phyloP scores from a whole-genome alignment of 257 asterid genomes.

The Rubia yunnanensis region DNA sequence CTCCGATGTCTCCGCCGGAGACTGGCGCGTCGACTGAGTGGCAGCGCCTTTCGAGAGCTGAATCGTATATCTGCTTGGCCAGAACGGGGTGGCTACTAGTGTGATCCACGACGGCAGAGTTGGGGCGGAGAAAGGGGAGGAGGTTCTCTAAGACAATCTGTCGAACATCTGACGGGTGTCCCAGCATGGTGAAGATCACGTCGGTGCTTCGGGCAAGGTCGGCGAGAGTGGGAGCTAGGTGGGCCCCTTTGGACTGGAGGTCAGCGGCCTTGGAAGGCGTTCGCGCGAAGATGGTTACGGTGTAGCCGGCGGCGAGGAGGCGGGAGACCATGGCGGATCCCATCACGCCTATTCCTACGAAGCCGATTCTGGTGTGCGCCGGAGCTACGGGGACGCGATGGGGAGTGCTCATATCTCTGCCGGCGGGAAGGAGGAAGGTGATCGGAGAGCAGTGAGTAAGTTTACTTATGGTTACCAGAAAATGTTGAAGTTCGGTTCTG shows the following conservation, averaged over 20 bases:
- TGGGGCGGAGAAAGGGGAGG: slow-evolving; percentile 39
- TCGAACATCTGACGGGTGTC: slow-evolving; percentile 88
- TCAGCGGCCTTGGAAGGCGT: slow-evolving; percentile 43
- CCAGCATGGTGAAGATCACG: slow-evolving; percentile 71
- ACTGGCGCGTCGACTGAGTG: slow-evolving; percentile 75
- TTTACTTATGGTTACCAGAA: neutral
- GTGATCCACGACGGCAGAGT: slow-evolving; percentile 54
- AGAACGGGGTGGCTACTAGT: slow-evolving; percentile 72
- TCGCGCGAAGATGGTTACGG: slow-evolving; percentile 65
- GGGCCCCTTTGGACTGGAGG: slow-evolving; percentile 70
- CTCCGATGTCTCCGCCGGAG: slow-evolving; percentile 84
- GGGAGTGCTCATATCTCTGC: slow-evolving; percentile 21
- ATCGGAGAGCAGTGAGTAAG: neutral
- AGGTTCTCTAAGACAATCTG: slow-evolving; percentile 44
- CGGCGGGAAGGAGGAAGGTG: neutral
- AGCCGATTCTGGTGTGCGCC: slow-evolving; percentile 64
- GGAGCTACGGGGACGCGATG: slow-evolving; percentile 43
- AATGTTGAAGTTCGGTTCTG: neutral
- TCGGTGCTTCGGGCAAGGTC: slow-evolving; percentile 44
- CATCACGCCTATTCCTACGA: slow-evolving; percentile 92
- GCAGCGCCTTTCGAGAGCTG: slow-evolving; percentile 40
- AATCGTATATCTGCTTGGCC: slow-evolving; percentile 35
- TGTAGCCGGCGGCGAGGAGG: slow-evolving; percentile 72
- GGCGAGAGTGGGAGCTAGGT: slow-evolving; percentile 33
- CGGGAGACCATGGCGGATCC: slow-evolving; percentile 83